Base-by-base conservation (phyloP, 768 basidiomycete species). In the Hygrocybe coccinea region DNA sequence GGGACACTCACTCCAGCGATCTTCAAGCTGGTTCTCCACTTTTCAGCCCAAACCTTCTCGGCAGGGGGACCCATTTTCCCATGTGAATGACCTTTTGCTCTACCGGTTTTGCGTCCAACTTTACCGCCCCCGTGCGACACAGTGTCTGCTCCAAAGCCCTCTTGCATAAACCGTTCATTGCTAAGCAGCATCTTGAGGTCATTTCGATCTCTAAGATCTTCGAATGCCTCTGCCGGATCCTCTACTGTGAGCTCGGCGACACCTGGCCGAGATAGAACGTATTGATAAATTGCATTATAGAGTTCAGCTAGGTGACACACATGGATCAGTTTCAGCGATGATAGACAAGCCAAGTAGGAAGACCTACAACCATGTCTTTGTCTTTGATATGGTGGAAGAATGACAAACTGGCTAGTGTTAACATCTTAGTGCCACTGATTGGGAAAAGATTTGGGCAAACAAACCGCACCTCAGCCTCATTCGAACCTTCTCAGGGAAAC, bases 221-320 rank as follows among this genome's bases (percentile, higher is more conserved):
- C 95, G 65, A 99, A 97, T 9, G 91, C 90, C 72, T 99, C 97
- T 0, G 93, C 93, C 1, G 97, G 97, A 68, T 99, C 97, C 72
- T 99, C 97, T 19, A 99, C 90, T 1, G 94, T 97, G 39, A 98
- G 73, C 69, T 98, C 95, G n/a, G 89, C 86, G 37, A 95, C 82
- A 49, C 80, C 73, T 1, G 85, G 76, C 47, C 80, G 80, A 12
- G 79, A 73, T 41, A 89, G 68, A 17, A 89, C 79, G 64, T 90
- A 81, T 64, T 84, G 78, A 73, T 95, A 95, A 52, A 93, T 86
- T 1, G 92, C 84, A 44, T 75, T 81, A 76, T 97, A 98, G 11
- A 98, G 81, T 59, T 87, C 85, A 48, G 94, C 93, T 95, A 63
- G 6, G 57, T 48, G 29, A 22, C 25, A 51, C 9, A 4, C 6